Base-by-base conservation (phyloP, 768 basidiomycete genomes). In the Ramaria sp. region DNA sequence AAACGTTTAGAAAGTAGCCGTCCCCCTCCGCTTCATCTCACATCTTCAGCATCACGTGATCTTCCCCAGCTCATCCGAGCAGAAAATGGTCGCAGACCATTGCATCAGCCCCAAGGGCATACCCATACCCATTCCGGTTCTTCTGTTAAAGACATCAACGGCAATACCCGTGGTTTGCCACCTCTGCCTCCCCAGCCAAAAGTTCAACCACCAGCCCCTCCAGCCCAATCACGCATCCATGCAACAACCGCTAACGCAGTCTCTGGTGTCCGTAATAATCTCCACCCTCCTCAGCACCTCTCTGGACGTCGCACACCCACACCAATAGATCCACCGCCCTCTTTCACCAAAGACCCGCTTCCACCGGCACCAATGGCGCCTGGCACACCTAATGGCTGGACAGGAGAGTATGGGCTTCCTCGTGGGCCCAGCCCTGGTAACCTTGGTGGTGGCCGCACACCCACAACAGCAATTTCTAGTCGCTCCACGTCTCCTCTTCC, bases 21-120 rank as follows among this genome's bases (percentile, higher is more conserved):
- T 57, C 92, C 91, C 3, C 85, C 91, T 0, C 91, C 92, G 0
- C n/a, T 32, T 10, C 80, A 85, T 59, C 73, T 95, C 9, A 74
- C 78, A 16, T 73, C 74, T 56, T 64, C 73, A 10, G 71, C 71
- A 3, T 71, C 81, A 38, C 69, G 72, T 15, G 83, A 85, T 63
- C 78, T 92, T 1, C 90, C 90, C 5, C 80, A 79, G 18, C 71
- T 91, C 55, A 76, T 86, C 39, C 78, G 82, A 5, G 27, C 5
- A 32, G 10, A 48, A 82, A 87, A 58, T 74, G 73, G 25, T 61
- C 70, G 57, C 41, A 58, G 13, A 42, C 5, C 64, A 62, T 16
- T 57, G 64, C 37, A 20, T 56, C 61, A 20, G 56, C 47, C 63
- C 66, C 48, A 64, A 58, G 57, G 65, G 64, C 60, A 56, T 58